Evolutionary conservation across 2,329 filamentous ascomycete genomes (phyloP).

Genomic region (Chaetomiaceae sp.): DNA sequence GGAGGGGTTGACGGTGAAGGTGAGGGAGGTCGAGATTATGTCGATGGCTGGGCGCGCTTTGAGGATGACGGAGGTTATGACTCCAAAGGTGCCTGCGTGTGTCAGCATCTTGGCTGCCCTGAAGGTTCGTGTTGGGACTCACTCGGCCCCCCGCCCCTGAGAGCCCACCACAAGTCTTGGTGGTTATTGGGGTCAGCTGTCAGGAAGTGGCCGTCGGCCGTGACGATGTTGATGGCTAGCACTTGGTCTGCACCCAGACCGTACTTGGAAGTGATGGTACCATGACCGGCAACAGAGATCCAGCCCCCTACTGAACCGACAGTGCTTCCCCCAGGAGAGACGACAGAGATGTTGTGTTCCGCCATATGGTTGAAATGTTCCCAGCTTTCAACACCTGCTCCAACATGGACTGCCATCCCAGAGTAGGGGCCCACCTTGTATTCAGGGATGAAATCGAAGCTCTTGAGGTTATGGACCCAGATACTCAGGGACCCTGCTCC

Average conservation of each 20-base stretch:
- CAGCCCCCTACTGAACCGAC: conserved; percentile 47
- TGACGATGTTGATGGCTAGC: conserved; percentile 45
- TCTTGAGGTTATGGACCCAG: conserved; percentile 52
- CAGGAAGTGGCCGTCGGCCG: conserved; percentile 41
- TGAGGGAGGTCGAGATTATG: conserved; percentile 15
- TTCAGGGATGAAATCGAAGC: conserved; percentile 35
- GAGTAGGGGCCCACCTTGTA: conserved; percentile 32
- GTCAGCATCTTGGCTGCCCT: neutral
- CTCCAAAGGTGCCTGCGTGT: conserved; percentile 24
- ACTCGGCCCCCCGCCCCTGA: conserved; percentile 36
- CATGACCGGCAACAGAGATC: conserved; percentile 49
- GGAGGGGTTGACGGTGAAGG: conserved; percentile 17
- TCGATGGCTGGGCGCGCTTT: conserved; percentile 26
- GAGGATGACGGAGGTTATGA: conserved; percentile 27
- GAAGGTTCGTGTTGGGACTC: neutral
- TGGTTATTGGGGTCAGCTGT: conserved; percentile 39
- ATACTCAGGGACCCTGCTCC: conserved; percentile 52
- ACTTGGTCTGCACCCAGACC: conserved; percentile 52
- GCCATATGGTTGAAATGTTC: conserved; percentile 33
- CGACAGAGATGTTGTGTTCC: conserved; percentile 30
- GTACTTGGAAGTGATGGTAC: conserved; percentile 40
- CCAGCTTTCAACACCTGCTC: conserved; percentile 38
- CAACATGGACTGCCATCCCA: conserved; percentile 45
- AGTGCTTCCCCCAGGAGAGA: conserved; percentile 33
- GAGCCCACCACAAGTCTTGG: conserved; percentile 40